Evolutionary conservation across 768 basidiomycete species (phyloP).

Genomic region (Flagelloscypha sp.): DNA sequence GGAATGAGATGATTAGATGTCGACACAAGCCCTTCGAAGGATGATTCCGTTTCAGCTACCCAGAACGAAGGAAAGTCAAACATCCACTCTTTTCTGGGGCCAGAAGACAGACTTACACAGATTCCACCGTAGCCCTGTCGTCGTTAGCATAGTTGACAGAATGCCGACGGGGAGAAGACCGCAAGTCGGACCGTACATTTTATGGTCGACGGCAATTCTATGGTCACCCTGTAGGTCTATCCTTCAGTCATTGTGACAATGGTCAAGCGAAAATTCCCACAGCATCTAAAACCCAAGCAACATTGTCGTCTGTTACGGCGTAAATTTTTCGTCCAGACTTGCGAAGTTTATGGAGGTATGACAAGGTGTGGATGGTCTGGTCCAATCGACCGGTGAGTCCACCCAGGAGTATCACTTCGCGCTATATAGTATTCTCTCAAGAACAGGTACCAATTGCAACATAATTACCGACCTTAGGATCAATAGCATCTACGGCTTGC

Average conservation of each 20-base stretch:
- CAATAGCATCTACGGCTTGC: constrained; percentile 37
- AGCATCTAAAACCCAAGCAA: constrained; percentile 81
- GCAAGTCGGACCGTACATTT: constrained; percentile 76
- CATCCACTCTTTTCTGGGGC: too few relatives aligned
- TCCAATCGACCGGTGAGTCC: constrained; percentile 89
- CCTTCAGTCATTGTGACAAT: neutral
- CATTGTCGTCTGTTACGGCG: constrained; percentile 82
- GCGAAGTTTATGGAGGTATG: constrained; percentile 75
- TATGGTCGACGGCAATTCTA: constrained; percentile 64
- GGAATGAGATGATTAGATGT: constrained; percentile 90
- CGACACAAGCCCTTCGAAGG: constrained; percentile 79
- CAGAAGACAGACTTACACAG: constrained; percentile 44
- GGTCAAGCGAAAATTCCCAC: constrained; percentile 32
- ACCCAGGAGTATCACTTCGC: constrained; percentile 73
- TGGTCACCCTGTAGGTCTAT: constrained; percentile 64
- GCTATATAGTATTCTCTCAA: constrained; percentile 10
- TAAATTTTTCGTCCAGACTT: constrained; percentile 48
- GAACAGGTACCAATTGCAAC: neutral
- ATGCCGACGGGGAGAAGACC: constrained; percentile 91
- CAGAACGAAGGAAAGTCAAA: constrained; percentile 1
- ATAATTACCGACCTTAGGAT: neutral
- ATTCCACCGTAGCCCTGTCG: constrained; percentile 85
- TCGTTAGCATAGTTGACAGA: constrained; percentile 67
- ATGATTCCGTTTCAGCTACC: constrained; percentile 56
- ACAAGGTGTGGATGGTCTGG: constrained; percentile 87